Percentiles rank a stretch among this genome's conserved stretches.
Conservation (phyloP, 2,329 filamentous ascomycete genomes). For the Gaeumannomyces tritici region DNA sequence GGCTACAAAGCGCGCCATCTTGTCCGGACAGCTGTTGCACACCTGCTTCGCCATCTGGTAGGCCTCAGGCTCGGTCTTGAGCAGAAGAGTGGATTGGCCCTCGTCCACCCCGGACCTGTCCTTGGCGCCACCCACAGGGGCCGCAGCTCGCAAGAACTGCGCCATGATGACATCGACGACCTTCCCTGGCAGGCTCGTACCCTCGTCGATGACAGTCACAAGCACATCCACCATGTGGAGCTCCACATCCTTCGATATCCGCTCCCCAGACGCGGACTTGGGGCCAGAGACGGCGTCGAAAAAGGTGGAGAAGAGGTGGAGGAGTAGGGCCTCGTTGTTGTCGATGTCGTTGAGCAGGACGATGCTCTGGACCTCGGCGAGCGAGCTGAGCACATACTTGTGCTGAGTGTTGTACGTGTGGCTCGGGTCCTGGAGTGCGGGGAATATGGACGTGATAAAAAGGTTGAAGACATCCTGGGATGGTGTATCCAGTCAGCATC, state of each 20-base stretch:
- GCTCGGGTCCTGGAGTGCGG: constrained; percentile 74
- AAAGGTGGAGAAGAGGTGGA: constrained; percentile 75
- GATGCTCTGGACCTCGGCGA: constrained; percentile 91
- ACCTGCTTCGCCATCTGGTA: constrained; percentile 96
- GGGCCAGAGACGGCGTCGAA: constrained; percentile 87
- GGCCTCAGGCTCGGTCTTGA: constrained; percentile 81
- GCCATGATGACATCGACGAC: constrained; percentile 91
- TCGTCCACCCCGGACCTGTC: constrained; percentile 50
- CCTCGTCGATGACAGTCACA: constrained; percentile 79
- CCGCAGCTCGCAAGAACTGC: constrained; percentile 85
- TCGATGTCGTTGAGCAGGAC: constrained; percentile 83
- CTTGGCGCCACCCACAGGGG: constrained; percentile 53
- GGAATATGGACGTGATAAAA: constrained; percentile 74
- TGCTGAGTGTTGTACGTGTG: constrained; percentile 91
- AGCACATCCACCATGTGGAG: constrained; percentile 84
- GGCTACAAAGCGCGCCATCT: constrained; percentile 89
- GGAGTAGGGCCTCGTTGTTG: constrained; percentile 67
- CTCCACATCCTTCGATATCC: constrained; percentile 86
- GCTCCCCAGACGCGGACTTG: constrained; percentile 66
- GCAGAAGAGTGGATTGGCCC: constrained; percentile 72
- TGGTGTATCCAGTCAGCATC: not conserved
- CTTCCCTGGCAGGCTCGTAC: constrained; percentile 62
- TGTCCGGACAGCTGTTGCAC: constrained; percentile 80
- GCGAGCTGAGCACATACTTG: constrained; percentile 78
- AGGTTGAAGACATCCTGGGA: constrained; percentile 85